Conservation (phyloP, 306 rosid genomes). For the Vigna reflexopilosa region DNA sequence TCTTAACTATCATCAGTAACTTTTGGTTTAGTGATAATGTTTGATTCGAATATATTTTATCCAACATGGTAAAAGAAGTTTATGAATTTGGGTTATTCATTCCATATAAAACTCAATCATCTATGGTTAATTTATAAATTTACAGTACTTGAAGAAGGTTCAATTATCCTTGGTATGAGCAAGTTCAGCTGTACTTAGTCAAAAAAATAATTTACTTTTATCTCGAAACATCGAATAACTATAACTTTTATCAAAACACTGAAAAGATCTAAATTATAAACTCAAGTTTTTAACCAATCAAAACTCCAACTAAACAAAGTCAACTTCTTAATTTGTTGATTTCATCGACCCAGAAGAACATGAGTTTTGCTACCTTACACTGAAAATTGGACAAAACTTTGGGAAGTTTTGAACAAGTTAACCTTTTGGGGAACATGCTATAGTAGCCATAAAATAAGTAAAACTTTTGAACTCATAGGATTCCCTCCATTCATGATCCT, state of each 20-base stretch:
- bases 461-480: slow-evolving; percentile 20
- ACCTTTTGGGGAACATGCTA: slow-evolving; percentile 45
- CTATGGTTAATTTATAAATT: too few species aligned
- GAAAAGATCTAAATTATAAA: neutral
- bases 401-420: slow-evolving; percentile 33
- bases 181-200: too few species aligned
- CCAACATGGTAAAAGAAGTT: too few species aligned
- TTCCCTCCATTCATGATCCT: slow-evolving; percentile 24
- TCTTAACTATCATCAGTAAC: too few species aligned
- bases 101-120: too few species aligned
- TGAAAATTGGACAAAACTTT: slow-evolving; percentile 48
- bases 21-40: too few species aligned
- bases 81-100: too few species aligned
- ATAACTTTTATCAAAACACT: neutral
- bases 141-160: too few species aligned
- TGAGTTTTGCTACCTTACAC: slow-evolving; percentile 49
- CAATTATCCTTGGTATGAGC: too few species aligned
- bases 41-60: too few species aligned
- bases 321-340: slow-evolving; percentile 39
- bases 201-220: too few species aligned
- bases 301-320: slow-evolving; percentile 24
- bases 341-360: slow-evolving; percentile 46
- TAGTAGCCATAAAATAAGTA: neutral
- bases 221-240: too few species aligned
- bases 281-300: neutral